Conservation (phyloP, 768 basidiomycete species). For the Galerina marginata region DNA sequence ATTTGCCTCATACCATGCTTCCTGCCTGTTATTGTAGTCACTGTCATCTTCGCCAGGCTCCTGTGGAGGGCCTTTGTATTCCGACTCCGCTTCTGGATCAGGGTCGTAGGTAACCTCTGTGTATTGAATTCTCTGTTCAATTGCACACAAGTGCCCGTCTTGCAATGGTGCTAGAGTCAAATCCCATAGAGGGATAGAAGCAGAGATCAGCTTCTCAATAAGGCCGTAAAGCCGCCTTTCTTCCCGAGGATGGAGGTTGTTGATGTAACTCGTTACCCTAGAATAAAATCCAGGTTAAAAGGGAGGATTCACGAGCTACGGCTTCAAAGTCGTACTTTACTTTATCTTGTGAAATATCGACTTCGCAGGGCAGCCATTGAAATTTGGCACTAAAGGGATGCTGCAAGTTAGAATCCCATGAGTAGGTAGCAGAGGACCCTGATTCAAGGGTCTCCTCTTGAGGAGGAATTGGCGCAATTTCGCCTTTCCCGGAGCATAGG, state of each 20-base stretch:
- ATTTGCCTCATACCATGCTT: constrained; percentile 17
- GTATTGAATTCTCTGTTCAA: constrained; percentile 16
- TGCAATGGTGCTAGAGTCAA: too few relatives aligned
- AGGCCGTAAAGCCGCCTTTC: too few relatives aligned
- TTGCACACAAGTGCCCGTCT: too few relatives aligned
- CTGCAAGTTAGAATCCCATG: not conserved
- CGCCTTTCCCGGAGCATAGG: constrained; percentile 26
- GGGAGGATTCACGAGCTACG: too few relatives aligned
- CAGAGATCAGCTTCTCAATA: too few relatives aligned
- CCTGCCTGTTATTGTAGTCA: constrained; percentile 16
- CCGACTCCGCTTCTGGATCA: constrained; percentile 15
- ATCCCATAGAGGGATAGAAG: too few relatives aligned
- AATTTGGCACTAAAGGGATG: constrained; percentile 30
- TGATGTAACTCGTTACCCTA: too few relatives aligned
- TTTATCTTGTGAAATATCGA: constrained; percentile 27
- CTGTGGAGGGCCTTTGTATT: constrained; percentile 23
- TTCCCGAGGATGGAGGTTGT: too few relatives aligned
- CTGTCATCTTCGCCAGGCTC: constrained; percentile 22
- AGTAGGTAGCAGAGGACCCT: not conserved
- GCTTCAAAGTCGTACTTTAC: constrained; percentile 20
- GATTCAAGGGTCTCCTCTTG: constrained; percentile 1
- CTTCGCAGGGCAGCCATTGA: constrained; percentile 34
- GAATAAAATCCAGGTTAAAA: too few relatives aligned
- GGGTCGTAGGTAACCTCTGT: constrained; percentile 20
- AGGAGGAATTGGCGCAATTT: constrained; percentile 18